Conservation (phyloP, 805 yeast genomes). For the Metschnikowia noctiluminum region DNA sequence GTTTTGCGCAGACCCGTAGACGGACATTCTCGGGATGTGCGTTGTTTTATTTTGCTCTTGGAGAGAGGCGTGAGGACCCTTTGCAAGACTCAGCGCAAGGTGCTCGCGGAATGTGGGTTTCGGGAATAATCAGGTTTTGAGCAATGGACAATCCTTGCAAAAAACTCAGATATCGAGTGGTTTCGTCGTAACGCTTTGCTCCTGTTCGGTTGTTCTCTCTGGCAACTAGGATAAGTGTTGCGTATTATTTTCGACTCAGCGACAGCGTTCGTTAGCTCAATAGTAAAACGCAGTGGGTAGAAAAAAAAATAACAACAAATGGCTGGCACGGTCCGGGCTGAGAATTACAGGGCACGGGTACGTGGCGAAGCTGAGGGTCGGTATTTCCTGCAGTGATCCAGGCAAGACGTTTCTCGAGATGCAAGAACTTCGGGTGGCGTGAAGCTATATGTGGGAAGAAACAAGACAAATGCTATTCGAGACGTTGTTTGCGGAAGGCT, state of each 20-base stretch:
- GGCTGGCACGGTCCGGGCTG: background rate
- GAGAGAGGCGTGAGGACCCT: background rate
- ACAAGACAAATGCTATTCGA: background rate
- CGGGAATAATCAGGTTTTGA: background rate
- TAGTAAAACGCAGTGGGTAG: background rate
- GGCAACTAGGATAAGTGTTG: background rate
- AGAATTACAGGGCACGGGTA: background rate
- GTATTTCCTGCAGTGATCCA: too few species aligned
- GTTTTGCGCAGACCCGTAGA: constrained; percentile 22
- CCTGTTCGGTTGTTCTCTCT: background rate
- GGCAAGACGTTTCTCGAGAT: too few species aligned
- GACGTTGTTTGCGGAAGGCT: constrained; percentile 1
- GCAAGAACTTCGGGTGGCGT: too few species aligned
- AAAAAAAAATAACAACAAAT: background rate
- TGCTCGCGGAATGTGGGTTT: background rate
- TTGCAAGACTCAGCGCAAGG: background rate
- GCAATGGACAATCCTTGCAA: background rate
- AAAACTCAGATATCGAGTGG: too few species aligned
- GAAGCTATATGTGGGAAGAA: too few species aligned
- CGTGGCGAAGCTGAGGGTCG: background rate
- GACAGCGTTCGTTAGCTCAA: background rate
- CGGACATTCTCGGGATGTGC: constrained; percentile 13
- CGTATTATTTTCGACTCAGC: background rate
- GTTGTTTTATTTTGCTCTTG: background rate
- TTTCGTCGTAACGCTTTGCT: background rate